Percentiles rank a stretch among this genome's conserved stretches.
These are phyloP conservation scores for Diversispora eburnea DNA, from an alignment of 192 early-diverging fungal genomes.

Conservation along the genomic window DNA sequence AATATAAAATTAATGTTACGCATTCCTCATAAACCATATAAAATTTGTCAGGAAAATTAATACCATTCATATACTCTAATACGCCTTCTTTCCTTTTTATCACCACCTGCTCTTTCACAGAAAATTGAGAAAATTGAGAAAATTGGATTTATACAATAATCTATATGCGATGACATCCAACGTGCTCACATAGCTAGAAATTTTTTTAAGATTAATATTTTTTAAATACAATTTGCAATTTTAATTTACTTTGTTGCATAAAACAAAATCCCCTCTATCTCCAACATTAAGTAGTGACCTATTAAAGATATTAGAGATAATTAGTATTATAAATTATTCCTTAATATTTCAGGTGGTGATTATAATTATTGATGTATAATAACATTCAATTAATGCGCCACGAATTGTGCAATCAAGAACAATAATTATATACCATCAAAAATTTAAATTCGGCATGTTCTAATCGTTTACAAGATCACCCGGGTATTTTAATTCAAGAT, in stretches of 20 bases:
- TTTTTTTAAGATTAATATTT: conserved; percentile 1
- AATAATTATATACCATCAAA: too few species aligned
- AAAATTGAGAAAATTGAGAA: conserved; percentile 18
- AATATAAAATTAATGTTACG: too few species aligned
- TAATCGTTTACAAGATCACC: too few species aligned
- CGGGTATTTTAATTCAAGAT: too few species aligned
- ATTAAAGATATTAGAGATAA: not conserved
- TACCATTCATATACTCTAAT: conserved; percentile 23
- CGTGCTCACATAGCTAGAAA: conserved; percentile 15
- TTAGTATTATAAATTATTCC: not conserved
- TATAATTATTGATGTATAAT: too few species aligned
- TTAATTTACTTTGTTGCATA: conserved; percentile 37
- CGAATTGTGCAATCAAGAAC: too few species aligned
- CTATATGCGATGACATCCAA: conserved; percentile 36
- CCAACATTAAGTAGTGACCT: conserved; percentile 35
- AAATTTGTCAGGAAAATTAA: not conserved
- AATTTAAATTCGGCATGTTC: too few species aligned
- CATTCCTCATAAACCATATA: too few species aligned
- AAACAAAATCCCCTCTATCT: conserved; percentile 31
- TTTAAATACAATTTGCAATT: not conserved
- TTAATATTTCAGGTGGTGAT: too few species aligned
- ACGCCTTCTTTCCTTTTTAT: conserved; percentile 22
- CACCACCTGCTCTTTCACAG: not conserved
- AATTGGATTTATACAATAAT: conserved; percentile 32
- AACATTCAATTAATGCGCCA: too few species aligned